A percentile compares a stretch with the other conserved stretches of the same genome.
These are phyloP conservation scores for Scheffersomyces titani DNA, from an alignment of 1,139 yeast species.

Conservation along the genomic window DNA sequence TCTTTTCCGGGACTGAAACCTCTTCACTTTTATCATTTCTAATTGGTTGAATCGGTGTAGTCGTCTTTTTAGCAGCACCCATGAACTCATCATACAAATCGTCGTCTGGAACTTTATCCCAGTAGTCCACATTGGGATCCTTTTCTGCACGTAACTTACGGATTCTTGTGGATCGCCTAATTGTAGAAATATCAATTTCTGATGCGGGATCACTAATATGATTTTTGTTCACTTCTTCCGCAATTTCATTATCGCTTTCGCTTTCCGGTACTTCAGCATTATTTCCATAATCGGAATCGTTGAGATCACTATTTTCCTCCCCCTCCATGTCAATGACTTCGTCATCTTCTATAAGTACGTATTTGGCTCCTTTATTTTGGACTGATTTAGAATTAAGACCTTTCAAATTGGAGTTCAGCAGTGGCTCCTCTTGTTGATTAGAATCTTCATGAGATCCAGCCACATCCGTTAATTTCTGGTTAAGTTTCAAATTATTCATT, in stretches of 20 bases:
- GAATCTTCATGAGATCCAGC: background rate
- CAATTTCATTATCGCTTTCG: background rate
- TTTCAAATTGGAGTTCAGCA: background rate
- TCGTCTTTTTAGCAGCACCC: constrained; percentile 10
- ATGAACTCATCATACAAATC: constrained; percentile 23
- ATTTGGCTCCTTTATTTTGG: background rate
- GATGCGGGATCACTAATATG: background rate
- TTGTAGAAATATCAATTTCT: background rate
- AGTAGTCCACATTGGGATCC: constrained; percentile 26
- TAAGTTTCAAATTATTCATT: too few species aligned
- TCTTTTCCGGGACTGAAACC: constrained; percentile 1
- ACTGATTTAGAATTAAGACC: background rate
- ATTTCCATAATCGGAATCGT: background rate
- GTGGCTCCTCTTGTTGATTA: background rate
- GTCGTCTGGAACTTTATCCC: constrained; percentile 27
- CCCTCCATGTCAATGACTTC: background rate
- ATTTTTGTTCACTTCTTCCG: background rate
- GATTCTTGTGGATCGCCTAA: background rate
- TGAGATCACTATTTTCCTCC: background rate
- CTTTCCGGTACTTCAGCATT: background rate
- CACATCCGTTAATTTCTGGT: background rate
- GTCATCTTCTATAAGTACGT: background rate
- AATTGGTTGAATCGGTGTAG: background rate
- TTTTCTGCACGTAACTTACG: constrained; percentile 1
- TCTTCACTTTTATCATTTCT: constrained; percentile 2